A percentile compares a stretch with the other conserved stretches of the same genome.
These are phyloP conservation scores for Phytophthora fragariae DNA, from an alignment of 352 stramenopile species.

Conservation along the genomic window DNA sequence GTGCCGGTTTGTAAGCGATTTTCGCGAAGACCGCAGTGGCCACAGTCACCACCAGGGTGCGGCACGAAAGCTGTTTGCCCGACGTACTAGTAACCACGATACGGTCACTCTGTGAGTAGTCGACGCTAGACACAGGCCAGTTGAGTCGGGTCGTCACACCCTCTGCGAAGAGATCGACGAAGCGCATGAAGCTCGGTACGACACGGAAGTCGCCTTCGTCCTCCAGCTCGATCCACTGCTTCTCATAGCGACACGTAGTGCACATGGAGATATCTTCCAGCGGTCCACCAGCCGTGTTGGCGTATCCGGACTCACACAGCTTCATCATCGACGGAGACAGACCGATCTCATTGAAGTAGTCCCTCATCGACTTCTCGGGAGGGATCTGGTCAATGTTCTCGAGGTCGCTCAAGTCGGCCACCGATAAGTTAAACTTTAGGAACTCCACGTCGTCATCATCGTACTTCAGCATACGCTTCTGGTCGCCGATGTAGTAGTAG, in stretches of 20 bases:
- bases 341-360: slow-evolving; percentile 72
- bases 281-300: slow-evolving; percentile 76
- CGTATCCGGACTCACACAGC: slow-evolving; percentile 80
- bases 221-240: slow-evolving; percentile 85
- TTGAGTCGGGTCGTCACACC: slow-evolving; percentile 59
- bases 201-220: slow-evolving; percentile 85
- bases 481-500: slow-evolving; percentile 89
- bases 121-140: slow-evolving; percentile 65
- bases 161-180: slow-evolving; percentile 66
- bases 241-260: slow-evolving; percentile 82
- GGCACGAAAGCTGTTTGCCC: slow-evolving; percentile 67
- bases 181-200: slow-evolving; percentile 70
- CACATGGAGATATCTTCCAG: slow-evolving; percentile 83
- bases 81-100: slow-evolving; percentile 67
- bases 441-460: slow-evolving; percentile 79
- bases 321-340: slow-evolving; percentile 85
- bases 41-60: slow-evolving; percentile 75
- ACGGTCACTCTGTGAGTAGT: slow-evolving; percentile 58
- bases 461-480: slow-evolving; percentile 83
- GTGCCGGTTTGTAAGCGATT: slow-evolving; percentile 68
- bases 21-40: slow-evolving; percentile 81
- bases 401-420: slow-evolving; percentile 70
- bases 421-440: slow-evolving; percentile 72
- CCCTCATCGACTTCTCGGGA: slow-evolving; percentile 71
- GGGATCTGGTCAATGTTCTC: slow-evolving; percentile 67